Conservation (phyloP, 352 stramenopile species). For the Pythium aristosporum region DNA sequence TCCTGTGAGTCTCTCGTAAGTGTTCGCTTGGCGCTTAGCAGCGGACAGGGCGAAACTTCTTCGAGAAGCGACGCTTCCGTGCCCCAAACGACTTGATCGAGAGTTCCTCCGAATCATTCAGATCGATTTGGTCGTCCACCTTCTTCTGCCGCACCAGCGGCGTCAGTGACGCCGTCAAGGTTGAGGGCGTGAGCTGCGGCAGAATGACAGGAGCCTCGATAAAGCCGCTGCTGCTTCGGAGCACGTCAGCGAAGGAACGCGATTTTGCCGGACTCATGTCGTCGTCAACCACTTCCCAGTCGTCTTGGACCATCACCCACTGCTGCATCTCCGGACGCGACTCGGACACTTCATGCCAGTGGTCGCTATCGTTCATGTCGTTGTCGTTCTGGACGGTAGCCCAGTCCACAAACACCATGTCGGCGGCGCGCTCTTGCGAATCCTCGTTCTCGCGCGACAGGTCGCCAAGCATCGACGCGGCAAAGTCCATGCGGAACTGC, state of each 20-base stretch:
- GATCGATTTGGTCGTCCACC: not conserved
- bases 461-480: slow-evolving; percentile 60
- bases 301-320: slow-evolving; percentile 66
- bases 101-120: slow-evolving; percentile 15
- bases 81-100: slow-evolving; percentile 61
- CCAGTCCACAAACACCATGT: slow-evolving; percentile 35
- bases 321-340: slow-evolving; percentile 29
- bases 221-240: slow-evolving; percentile 24
- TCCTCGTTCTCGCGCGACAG: slow-evolving; percentile 33
- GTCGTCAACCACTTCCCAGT: slow-evolving; percentile 73
- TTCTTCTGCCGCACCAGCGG: slow-evolving; percentile 16
- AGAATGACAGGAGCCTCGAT: slow-evolving; percentile 20
- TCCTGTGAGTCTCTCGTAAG: not conserved
- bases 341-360: slow-evolving; percentile 59
- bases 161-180: slow-evolving; percentile 1
- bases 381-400: slow-evolving; percentile 30
- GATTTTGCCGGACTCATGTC: slow-evolving; percentile 32
- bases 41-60: slow-evolving; percentile 15
- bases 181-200: not conserved
- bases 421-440: not conserved
- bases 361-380: slow-evolving; percentile 38
- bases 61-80: slow-evolving; percentile 36
- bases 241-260: slow-evolving; percentile 61
- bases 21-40: slow-evolving; percentile 1
- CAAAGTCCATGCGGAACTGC: slow-evolving; percentile 65